A percentile compares a stretch with the other conserved stretches of the same genome.
These are phyloP conservation scores for Gossypium mustelinum DNA, from an alignment of 345 rosid genomes.

Conservation along the genomic window DNA sequence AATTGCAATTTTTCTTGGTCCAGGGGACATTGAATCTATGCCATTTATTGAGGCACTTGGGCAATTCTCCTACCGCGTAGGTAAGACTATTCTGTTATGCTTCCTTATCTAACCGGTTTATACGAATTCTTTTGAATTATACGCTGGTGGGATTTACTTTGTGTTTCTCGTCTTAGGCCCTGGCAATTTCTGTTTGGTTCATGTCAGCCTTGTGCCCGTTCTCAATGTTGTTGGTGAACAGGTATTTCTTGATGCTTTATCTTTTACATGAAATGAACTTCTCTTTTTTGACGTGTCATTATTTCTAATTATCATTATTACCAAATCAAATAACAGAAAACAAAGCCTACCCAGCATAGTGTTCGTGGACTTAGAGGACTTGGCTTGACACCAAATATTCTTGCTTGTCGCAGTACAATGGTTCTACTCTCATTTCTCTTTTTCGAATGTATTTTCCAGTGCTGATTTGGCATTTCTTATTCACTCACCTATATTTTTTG, in stretches of 20 bases:
- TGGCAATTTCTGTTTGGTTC: conserved; percentile 93
- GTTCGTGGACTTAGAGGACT: conserved; percentile 86
- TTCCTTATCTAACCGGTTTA: neutral
- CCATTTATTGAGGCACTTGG: conserved; percentile 96
- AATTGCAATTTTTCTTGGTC: conserved; percentile 14
- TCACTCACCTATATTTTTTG: conserved; percentile 17
- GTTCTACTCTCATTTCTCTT: conserved; percentile 28
- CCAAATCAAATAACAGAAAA: conserved; percentile 49
- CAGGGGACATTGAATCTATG: conserved; percentile 98
- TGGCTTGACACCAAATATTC: conserved; percentile 81
- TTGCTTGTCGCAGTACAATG: conserved; percentile 96
- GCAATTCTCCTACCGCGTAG: conserved; percentile 89
- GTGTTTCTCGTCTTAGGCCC: conserved; percentile 47
- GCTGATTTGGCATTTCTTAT: conserved; percentile 13
- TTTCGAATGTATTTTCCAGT: neutral
- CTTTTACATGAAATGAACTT: neutral
- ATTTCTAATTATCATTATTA: neutral
- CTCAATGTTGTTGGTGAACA: conserved; percentile 95
- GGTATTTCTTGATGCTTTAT: conserved; percentile 33
- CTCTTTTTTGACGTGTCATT: neutral
- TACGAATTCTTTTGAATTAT: neutral
- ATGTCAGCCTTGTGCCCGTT: conserved; percentile 98
- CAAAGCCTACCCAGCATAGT: conserved; percentile 99
- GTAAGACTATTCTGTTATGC: conserved; percentile 31
- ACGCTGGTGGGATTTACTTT: neutral